phyloP scores from a whole-genome alignment of 805 yeast genomes.

The Zygotorulaspora sp. region DNA sequence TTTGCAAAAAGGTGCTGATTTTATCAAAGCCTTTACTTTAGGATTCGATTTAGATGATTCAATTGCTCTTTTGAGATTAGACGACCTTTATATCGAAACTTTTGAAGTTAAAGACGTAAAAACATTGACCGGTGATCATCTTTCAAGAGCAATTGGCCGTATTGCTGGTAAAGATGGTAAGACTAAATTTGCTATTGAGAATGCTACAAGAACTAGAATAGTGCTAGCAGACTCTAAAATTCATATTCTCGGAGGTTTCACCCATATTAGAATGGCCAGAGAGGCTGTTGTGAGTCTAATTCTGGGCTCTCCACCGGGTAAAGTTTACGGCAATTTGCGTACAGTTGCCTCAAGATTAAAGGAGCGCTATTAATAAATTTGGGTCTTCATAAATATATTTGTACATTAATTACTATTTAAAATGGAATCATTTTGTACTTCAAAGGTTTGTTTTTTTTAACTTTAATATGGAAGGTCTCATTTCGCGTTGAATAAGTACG shows the following conservation, averaged over 20 bases:
- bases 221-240: constrained; percentile 96
- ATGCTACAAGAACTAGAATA: constrained; percentile 96
- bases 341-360: constrained; percentile 96
- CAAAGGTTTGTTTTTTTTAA: too few species aligned
- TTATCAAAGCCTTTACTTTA: constrained; percentile 87
- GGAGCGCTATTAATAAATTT: constrained; percentile 65
- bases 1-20: constrained; percentile 96
- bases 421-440: too few species aligned
- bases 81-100: constrained; percentile 94
- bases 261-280: constrained; percentile 97
- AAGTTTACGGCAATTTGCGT: constrained; percentile 94
- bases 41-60: constrained; percentile 98
- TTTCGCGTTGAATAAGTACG: too few species aligned
- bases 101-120: constrained; percentile 97
- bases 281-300: constrained; percentile 92
- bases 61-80: constrained; percentile 86
- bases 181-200: constrained; percentile 97
- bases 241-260: constrained; percentile 94
- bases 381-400: constrained; percentile 6
- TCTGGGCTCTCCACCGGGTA: constrained; percentile 97
- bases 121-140: constrained; percentile 91
- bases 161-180: constrained; percentile 99
- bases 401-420: constrained; percentile 3
- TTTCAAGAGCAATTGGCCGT: constrained; percentile 98
- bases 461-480: too few species aligned